phyloP scores from a whole-genome alignment of 1,284 basidiomycete genomes.

The Pseudozyma tsukubaensis region DNA sequence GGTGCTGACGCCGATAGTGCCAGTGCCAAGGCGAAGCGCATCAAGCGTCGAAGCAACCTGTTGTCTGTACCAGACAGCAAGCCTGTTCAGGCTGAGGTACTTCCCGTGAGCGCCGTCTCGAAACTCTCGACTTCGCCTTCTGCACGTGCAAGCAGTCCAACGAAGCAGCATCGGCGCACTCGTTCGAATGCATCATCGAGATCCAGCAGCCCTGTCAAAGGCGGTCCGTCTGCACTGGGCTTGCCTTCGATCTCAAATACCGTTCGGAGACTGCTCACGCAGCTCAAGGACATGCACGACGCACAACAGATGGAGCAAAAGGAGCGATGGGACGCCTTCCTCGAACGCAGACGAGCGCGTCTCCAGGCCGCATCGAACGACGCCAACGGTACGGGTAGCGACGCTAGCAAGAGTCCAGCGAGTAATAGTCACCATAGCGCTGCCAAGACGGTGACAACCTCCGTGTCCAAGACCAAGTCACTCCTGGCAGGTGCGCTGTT shows the following conservation, averaged over 20 bases:
- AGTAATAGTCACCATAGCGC: constrained; percentile 1
- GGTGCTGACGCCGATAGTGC: constrained; percentile 17
- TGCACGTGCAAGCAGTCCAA: constrained; percentile 11
- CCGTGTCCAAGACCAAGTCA: constrained; percentile 34
- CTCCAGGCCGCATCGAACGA: constrained; percentile 19
- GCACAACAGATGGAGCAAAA: constrained; percentile 79
- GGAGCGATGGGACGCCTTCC: constrained; percentile 88
- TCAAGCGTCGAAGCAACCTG: constrained; percentile 36
- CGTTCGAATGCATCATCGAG: constrained; percentile 39
- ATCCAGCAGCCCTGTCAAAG: constrained; percentile 46
- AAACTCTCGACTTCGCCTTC: constrained; percentile 27
- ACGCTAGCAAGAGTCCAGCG: constrained; percentile 2
- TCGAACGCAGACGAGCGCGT: constrained; percentile 74
- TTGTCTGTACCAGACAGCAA: constrained; percentile 63
- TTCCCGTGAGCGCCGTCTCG: constrained; percentile 51
- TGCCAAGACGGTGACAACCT: constrained; percentile 10
- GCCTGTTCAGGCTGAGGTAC: constrained; percentile 62
- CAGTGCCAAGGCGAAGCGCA: constrained; percentile 23
- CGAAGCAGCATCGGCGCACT: constrained; percentile 19
- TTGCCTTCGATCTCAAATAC: constrained; percentile 74
- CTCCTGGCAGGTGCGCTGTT: constrained; percentile 28
- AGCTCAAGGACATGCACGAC: constrained; percentile 88
- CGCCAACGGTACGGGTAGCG: constrained; percentile 13
- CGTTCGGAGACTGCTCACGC: constrained; percentile 80
- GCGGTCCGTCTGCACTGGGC: neutral